Conservation (phyloP, 1,284 basidiomycete genomes). For the Pseudozyma tsukubaensis region DNA sequence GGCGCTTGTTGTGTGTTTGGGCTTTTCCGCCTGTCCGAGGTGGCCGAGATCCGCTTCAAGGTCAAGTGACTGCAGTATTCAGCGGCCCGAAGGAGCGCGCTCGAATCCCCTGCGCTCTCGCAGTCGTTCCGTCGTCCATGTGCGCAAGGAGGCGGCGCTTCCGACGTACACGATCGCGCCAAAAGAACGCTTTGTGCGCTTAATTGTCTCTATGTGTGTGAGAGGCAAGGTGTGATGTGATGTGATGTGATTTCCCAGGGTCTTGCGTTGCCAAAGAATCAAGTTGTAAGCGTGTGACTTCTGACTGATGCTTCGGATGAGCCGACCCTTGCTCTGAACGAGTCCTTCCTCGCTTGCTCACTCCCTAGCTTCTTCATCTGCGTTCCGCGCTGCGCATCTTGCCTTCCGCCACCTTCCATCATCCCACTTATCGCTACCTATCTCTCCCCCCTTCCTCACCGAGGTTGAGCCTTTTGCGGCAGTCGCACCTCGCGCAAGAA, state of each 20-base stretch:
- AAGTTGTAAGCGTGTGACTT: not conserved
- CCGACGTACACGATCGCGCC: not conserved
- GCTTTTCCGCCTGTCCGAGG: too few species aligned
- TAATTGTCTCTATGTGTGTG: not conserved
- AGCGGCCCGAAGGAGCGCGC: too few species aligned
- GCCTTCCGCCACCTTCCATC: too few species aligned
- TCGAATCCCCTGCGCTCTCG: too few species aligned
- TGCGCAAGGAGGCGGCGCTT: not conserved
- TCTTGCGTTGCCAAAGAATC: not conserved
- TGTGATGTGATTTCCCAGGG: conserved; percentile 6
- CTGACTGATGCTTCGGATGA: not conserved
- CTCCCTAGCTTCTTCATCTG: not conserved
- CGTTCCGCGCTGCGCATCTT: not conserved
- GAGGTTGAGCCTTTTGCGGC: not conserved
- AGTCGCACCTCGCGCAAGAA: not conserved
- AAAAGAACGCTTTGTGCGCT: not conserved
- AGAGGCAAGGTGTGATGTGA: not conserved
- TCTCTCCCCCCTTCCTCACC: not conserved
- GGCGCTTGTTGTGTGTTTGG: too few species aligned
- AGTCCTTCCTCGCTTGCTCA: not conserved
- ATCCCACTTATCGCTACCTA: too few species aligned
- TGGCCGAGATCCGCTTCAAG: too few species aligned
- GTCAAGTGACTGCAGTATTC: too few species aligned
- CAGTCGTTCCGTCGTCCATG: too few species aligned
- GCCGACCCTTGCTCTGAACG: not conserved